Base-by-base conservation (phyloP, 2,329 filamentous ascomycete genomes). In the Fusarium sp. region DNA sequence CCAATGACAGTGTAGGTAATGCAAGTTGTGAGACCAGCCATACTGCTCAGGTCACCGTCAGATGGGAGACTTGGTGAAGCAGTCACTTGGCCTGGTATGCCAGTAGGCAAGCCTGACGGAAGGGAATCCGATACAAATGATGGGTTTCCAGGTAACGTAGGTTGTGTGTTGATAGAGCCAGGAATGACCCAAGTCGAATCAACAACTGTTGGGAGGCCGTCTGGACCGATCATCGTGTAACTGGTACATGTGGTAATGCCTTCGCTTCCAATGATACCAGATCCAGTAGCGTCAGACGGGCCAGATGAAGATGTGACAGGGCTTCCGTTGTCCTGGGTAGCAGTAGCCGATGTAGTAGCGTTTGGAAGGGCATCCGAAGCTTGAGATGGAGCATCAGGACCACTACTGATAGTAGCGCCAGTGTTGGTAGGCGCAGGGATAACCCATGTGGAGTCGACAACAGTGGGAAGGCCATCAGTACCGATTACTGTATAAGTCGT, bases 381-480 rank as follows among this genome's bases (percentile, higher is more conserved):
- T n/a, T 52, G 52, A 25, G 52, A 59, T 15, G 65, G 58, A 25
- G 26, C 31, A 9, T 34, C 45, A 38, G 61, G 47, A 15, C 24
- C 53, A 15, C 38, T 48, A 10, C 49, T 52, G 28, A 64, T 32
- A 28, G 50, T 58, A 4, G 65, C 51, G 5, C 68, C 66, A 15
- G 71, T 62, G 24, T 58, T 62, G 35, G 53, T 50, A 53, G 67
- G 71, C 19, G 60, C 65, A 38, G 71, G 67, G 22, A 75, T 54
- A n/a, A 74, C 61, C 56, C 70, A 68, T 10, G 74, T 76, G 6
- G 74, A 71, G 28, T 76, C 73, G n/a, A 73, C 54, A 28, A 74
- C 59, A 25, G 72, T 75, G 7, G 71, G 67, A 41, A 68, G 47
- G 8, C 65, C 67, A 53, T 70, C 63, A 36, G 55, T 54, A 1